These are phyloP conservation scores for Trichoderma atrobrunneum DNA, from an alignment of 2,329 filamentous ascomycete species.

Conservation along the genomic window DNA sequence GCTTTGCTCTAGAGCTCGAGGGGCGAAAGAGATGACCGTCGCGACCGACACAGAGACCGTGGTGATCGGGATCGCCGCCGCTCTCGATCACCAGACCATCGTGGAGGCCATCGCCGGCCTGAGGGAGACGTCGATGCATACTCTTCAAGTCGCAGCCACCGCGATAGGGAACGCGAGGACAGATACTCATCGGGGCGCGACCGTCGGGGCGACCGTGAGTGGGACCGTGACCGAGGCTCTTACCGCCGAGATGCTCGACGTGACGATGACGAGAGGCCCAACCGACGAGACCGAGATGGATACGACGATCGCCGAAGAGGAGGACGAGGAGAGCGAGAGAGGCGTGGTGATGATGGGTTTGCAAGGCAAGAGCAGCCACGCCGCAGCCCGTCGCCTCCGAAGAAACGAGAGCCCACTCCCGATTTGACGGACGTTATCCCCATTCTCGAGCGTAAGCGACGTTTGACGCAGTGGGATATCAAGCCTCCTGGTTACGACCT, in stretches of 20 bases:
- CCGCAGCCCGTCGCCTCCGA: constrained; percentile 74
- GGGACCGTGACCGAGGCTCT: constrained; percentile 67
- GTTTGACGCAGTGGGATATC: constrained; percentile 98
- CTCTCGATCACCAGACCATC: constrained; percentile 81
- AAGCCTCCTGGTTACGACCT: constrained; percentile 98
- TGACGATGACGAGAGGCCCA: constrained; percentile 60
- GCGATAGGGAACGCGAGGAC: constrained; percentile 91
- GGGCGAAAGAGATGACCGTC: constrained; percentile 36
- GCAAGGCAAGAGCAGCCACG: constrained; percentile 51
- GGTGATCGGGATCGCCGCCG: constrained; percentile 64
- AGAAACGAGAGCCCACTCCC: constrained; percentile 92
- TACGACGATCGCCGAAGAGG: constrained; percentile 51
- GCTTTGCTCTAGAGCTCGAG: constrained; percentile 27
- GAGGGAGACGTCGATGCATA: constrained; percentile 83
- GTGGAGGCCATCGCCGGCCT: constrained; percentile 61
- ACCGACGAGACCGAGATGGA: constrained; percentile 57
- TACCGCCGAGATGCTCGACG: constrained; percentile 61
- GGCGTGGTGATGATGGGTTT: constrained; percentile 40
- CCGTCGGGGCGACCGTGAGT: constrained; percentile 67
- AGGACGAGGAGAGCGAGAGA: constrained; percentile 47
- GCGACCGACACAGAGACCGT: constrained; percentile 43
- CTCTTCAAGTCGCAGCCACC: constrained; percentile 87
- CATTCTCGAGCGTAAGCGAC: constrained; percentile 80
- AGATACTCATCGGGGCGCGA: constrained; percentile 70
- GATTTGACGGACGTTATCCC: constrained; percentile 86